Percentiles rank a stretch among this genome's conserved stretches.
phyloP scores from a whole-genome alignment of 805 yeast genomes.

The Saturnispora sanitii region DNA sequence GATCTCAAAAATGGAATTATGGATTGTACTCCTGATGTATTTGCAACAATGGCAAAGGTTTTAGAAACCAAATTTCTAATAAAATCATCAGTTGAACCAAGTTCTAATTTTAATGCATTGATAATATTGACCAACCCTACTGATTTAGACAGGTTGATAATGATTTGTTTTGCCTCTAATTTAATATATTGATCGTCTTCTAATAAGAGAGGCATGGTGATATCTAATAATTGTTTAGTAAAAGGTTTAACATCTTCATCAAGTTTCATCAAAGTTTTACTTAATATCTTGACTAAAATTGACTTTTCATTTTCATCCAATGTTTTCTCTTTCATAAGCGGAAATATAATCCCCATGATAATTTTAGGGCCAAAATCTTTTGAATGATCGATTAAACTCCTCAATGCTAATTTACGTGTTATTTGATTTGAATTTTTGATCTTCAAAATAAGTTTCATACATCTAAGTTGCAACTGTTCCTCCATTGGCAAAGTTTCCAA shows the following conservation, averaged over 20 bases:
- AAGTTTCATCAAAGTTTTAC: constrained; percentile 55
- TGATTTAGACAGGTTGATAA: constrained; percentile 64
- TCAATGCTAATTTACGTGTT: constrained; percentile 57
- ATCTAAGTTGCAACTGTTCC: constrained; percentile 49
- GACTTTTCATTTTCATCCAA: constrained; percentile 80
- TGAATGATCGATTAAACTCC: constrained; percentile 57
- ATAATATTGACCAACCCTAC: constrained; percentile 78
- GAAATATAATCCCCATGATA: constrained; percentile 62
- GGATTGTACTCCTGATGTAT: constrained; percentile 61
- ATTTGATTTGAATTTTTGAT: constrained; percentile 72
- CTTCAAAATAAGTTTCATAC: constrained; percentile 53
- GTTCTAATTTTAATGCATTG: constrained; percentile 68
- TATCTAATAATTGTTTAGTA: constrained; percentile 61
- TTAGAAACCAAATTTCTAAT: constrained; percentile 68
- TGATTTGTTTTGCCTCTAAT: constrained; percentile 68
- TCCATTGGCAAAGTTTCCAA: constrained; percentile 33
- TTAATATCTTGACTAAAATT: constrained; percentile 65
- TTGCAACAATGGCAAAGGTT: constrained; percentile 75
- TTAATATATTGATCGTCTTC: constrained; percentile 74
- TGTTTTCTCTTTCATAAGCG: constrained; percentile 60
- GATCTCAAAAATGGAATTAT: constrained; percentile 76
- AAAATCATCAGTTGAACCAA: constrained; percentile 75
- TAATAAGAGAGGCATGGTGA: constrained; percentile 66
- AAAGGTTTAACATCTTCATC: constrained; percentile 62
- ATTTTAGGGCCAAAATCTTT: constrained; percentile 57